Base-by-base conservation (phyloP, 2,329 filamentous ascomycete genomes). In the Escovopsis sp. region DNA sequence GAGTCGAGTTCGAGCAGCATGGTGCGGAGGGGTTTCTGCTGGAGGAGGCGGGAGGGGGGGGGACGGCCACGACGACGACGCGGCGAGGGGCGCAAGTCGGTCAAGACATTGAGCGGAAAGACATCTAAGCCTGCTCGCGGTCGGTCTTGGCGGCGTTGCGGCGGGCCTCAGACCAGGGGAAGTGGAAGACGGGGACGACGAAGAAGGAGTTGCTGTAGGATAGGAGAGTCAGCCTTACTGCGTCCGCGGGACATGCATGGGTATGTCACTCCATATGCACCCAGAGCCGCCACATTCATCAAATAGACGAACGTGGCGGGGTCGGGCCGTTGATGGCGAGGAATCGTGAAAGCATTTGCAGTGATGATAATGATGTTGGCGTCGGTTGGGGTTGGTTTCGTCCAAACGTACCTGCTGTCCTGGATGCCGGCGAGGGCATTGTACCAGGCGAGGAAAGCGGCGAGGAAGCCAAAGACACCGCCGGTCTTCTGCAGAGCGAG, bases 121-220 rank as follows among this genome's bases (percentile, higher is more conserved):
- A 14, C 10, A 3, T 13, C 39, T 40, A 48, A 34, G 37, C 46
- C 39, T 43, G 43, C 7, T 42, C 42, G 38, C 45, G 47, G 34
- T 53, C 50, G 15, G 40, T 41, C 51, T 79, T 65, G 43, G 50
- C 54, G 41, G 54, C 56, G 56, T 75, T 68, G 42, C 70, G 72
- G 35, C 74, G 81, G 61, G 79, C 80, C 49, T 81, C 79, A 27
- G 82, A 88, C 88, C 88, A 94, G 36, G 87, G 88, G 69, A 94
- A 92, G 68, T 94, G 86, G 49, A 81, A 78, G 43, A 94, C 86
- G 35, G 87, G 88, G 42, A 93, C 75, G 57, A 90, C 69, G 68
- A 94, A 90, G 76, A 94, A 94, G 19, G 72, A 77, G 61, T 78
- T 78, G 66, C 84, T 90, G 50, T 41, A n/a, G n/a, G n/a, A n/a